Conservation (phyloP, 768 basidiomycete species). For the Lentinula sp. region DNA sequence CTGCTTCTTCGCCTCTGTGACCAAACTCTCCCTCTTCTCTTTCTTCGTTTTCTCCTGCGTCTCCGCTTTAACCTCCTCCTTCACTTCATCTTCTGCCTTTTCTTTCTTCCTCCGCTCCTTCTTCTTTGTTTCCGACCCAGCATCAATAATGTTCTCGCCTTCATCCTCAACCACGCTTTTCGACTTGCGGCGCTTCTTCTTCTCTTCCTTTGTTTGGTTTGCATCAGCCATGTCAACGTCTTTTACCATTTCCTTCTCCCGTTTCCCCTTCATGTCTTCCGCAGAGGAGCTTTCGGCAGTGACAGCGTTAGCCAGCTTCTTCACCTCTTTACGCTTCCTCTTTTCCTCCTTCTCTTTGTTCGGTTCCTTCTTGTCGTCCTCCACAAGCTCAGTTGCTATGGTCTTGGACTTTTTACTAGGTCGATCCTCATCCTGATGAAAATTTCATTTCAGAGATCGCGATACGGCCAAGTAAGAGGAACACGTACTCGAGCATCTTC, state of each 20-base stretch:
- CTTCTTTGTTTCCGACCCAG: neutral
- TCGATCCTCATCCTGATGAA: constrained; percentile 5
- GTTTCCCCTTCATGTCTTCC: constrained; percentile 5
- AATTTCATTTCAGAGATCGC: neutral
- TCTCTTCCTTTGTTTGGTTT: constrained; percentile 4
- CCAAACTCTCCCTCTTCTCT: neutral
- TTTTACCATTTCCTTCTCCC: constrained; percentile 20
- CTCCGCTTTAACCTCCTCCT: neutral
- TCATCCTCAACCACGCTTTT: constrained; percentile 5
- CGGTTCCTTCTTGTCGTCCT: constrained; percentile 7
- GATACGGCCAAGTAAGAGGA: neutral
- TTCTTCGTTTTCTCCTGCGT: constrained; percentile 11
- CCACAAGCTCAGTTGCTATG: constrained; percentile 18
- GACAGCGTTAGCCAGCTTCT: constrained; percentile 12
- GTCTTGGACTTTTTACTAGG: constrained; percentile 25
- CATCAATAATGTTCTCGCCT: neutral
- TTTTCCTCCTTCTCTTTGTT: constrained; percentile 10
- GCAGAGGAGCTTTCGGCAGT: constrained; percentile 5
- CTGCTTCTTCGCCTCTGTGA: neutral
- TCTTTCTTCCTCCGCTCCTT: neutral
- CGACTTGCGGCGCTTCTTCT: constrained; percentile 6
- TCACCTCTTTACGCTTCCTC: constrained; percentile 12
- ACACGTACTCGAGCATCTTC: constrained; percentile 21
- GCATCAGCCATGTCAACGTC: neutral
- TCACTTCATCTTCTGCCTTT: constrained; percentile 10